Conservation (phyloP, 805 yeast species). For the Teunomyces atbi region DNA sequence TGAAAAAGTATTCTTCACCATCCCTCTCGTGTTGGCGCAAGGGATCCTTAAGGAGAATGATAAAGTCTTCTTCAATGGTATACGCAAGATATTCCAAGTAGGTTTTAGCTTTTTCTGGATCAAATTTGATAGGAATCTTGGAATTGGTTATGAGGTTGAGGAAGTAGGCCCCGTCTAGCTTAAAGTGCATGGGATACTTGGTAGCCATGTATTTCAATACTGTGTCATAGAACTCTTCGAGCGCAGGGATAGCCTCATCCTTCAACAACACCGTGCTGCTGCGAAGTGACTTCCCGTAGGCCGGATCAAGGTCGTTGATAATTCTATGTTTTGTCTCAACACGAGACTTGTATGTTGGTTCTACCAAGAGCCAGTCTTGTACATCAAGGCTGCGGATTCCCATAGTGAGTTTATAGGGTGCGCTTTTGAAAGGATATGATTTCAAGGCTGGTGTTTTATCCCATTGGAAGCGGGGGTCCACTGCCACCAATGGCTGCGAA, state of each 20-base stretch:
- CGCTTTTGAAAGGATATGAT: conserved; percentile 57
- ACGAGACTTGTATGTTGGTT: conserved; percentile 29
- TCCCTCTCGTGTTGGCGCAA: conserved; percentile 22
- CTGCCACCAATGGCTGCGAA: conserved; percentile 12
- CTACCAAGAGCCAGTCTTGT: conserved; percentile 43
- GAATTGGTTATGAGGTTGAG: conserved; percentile 24
- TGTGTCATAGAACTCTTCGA: conserved; percentile 33
- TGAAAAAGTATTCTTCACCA: conserved; percentile 40
- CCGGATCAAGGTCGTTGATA: conserved; percentile 31
- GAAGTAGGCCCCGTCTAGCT: conserved; percentile 14
- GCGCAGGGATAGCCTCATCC: conserved; percentile 34
- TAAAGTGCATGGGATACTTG: conserved; percentile 40
- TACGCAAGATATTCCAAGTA: conserved; percentile 23
- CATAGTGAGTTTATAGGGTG: conserved; percentile 61
- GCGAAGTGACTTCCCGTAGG: conserved; percentile 27
- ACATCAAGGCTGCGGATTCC: conserved; percentile 41
- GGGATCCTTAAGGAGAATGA: conserved; percentile 36
- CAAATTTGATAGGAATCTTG: conserved; percentile 16
- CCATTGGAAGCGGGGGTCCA: conserved; percentile 25
- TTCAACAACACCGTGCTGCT: conserved; percentile 30
- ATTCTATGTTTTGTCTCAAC: conserved; percentile 28
- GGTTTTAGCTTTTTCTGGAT: conserved; percentile 12
- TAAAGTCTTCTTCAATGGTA: conserved; percentile 42
- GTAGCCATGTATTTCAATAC: conserved; percentile 32
- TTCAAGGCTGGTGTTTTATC: conserved; percentile 20